Conservation (phyloP, 2,329 filamentous ascomycete genomes). For the Macrophomina phaseolina region DNA sequence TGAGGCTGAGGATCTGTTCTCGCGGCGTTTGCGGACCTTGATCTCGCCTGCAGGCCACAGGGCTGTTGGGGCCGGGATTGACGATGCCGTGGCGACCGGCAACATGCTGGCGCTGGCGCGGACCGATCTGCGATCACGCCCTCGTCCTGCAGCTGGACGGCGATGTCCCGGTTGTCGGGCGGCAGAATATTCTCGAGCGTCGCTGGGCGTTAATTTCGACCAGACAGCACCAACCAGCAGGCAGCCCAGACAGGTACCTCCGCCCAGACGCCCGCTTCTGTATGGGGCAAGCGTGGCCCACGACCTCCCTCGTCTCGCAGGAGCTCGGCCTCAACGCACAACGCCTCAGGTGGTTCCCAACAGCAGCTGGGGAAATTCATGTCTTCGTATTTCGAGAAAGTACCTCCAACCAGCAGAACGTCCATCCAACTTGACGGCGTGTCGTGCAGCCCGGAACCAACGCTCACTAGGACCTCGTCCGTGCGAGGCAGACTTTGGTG, state of each 20-base stretch:
- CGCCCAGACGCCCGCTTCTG: neutral
- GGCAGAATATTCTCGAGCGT: slow-evolving; percentile 4
- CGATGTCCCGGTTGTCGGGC: slow-evolving; percentile 1
- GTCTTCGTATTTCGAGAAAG: slow-evolving; percentile 18
- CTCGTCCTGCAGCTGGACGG: neutral
- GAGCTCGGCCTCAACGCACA: neutral
- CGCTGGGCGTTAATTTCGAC: neutral
- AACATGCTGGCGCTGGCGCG: slow-evolving; percentile 22
- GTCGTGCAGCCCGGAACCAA: slow-evolving; percentile 8
- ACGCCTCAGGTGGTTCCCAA: neutral
- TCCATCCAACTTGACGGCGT: slow-evolving; percentile 16
- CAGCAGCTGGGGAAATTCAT: slow-evolving; percentile 10
- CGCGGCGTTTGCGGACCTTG: slow-evolving; percentile 27
- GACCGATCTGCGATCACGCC: slow-evolving; percentile 19
- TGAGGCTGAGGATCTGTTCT: slow-evolving; percentile 23
- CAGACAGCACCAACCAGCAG: neutral
- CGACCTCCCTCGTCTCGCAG: neutral
- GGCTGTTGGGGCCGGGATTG: slow-evolving; percentile 20
- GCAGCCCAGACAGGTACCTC: neutral
- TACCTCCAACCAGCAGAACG: slow-evolving; percentile 18
- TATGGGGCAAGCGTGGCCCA: neutral
- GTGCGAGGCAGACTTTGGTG: slow-evolving; percentile 1
- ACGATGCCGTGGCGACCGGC: slow-evolving; percentile 15
- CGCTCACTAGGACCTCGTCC: neutral
- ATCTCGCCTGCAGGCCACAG: slow-evolving; percentile 24